Evolutionary conservation across 2,329 filamentous ascomycete genomes (phyloP).

Genomic region (Escovopsis weberi): DNA sequence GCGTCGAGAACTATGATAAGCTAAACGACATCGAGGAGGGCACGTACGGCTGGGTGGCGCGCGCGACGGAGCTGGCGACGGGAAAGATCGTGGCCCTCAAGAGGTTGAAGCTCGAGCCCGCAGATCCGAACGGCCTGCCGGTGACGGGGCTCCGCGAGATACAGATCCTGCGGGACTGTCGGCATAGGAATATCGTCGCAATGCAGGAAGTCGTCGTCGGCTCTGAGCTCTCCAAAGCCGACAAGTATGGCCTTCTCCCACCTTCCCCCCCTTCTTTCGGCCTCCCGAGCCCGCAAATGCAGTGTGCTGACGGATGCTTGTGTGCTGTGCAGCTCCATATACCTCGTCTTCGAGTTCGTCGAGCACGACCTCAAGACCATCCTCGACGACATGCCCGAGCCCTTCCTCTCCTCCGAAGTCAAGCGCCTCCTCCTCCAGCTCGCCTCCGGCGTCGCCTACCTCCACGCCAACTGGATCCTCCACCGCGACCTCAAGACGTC

Average conservation of each 20-base stretch:
- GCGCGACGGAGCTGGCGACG: constrained; percentile 59
- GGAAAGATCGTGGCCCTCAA: constrained; percentile 82
- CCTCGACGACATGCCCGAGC: constrained; percentile 85
- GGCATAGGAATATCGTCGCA: constrained; percentile 69
- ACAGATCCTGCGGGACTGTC: constrained; percentile 68
- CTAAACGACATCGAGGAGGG: constrained; percentile 97
- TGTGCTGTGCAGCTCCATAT: constrained; percentile 44
- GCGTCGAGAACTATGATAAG: constrained; percentile 78
- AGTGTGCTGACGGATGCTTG: constrained; percentile 2
- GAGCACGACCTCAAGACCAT: constrained; percentile 94
- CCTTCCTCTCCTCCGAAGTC: constrained; percentile 81
- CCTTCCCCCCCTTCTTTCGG: neutral
- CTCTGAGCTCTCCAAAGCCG: constrained; percentile 37
- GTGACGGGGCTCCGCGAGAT: constrained; percentile 92
- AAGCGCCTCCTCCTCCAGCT: constrained; percentile 84
- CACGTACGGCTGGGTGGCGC: constrained; percentile 86
- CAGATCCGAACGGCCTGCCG: constrained; percentile 62
- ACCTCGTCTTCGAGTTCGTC: constrained; percentile 91
- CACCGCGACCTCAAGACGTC: constrained; percentile 90
- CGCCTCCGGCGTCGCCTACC: constrained; percentile 62
- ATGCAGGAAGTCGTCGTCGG: constrained; percentile 77
- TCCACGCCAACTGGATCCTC: constrained; percentile 82
- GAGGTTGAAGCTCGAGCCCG: constrained; percentile 75
- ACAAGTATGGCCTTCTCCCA: constrained; percentile 28
- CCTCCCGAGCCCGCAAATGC: constrained; percentile 8